These are phyloP conservation scores for Candolleomyces eurysporus DNA, from an alignment of 768 basidiomycete species.

Conservation along the genomic window DNA sequence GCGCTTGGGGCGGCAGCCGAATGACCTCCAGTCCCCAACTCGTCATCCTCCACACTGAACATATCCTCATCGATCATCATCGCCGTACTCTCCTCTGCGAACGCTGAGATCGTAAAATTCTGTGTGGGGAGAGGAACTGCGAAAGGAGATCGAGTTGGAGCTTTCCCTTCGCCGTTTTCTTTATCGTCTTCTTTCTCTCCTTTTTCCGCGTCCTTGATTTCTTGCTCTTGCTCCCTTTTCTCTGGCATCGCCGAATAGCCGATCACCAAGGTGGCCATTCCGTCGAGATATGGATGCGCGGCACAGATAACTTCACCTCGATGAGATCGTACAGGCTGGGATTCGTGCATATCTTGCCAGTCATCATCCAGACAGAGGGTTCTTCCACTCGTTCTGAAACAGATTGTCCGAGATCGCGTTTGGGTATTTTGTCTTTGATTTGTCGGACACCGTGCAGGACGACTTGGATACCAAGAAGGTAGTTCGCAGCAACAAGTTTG, in stretches of 20 bases:
- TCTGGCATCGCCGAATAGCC: too few species aligned
- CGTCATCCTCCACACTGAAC: constrained; percentile 51
- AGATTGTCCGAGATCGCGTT: constrained; percentile 40
- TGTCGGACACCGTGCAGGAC: constrained; percentile 58
- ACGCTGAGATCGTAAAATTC: constrained; percentile 82
- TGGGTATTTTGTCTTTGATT: constrained; percentile 39
- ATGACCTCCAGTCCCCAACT: constrained; percentile 22
- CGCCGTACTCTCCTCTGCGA: constrained; percentile 98
- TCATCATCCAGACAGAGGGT: constrained; percentile 44
- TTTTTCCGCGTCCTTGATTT: too few species aligned
- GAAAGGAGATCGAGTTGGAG: constrained; percentile 58
- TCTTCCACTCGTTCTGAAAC: constrained; percentile 38
- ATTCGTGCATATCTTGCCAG: constrained; percentile 80
- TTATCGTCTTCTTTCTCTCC: constrained; percentile 14
- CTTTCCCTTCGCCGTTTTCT: constrained; percentile 25
- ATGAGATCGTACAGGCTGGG: constrained; percentile 94
- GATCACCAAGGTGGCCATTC: too few species aligned
- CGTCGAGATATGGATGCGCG: constrained; percentile 47
- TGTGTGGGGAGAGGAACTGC: constrained; percentile 74
- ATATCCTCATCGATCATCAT: constrained; percentile 94
- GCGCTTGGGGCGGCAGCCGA: constrained; percentile 34
- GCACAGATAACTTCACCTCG: constrained; percentile 82
- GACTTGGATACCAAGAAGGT: constrained; percentile 84
- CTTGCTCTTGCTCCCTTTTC: too few species aligned
- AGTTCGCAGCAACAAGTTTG: constrained; percentile 93